Conservation (phyloP, 1,284 basidiomycete genomes). For the Moesziomyces aphidis region DNA sequence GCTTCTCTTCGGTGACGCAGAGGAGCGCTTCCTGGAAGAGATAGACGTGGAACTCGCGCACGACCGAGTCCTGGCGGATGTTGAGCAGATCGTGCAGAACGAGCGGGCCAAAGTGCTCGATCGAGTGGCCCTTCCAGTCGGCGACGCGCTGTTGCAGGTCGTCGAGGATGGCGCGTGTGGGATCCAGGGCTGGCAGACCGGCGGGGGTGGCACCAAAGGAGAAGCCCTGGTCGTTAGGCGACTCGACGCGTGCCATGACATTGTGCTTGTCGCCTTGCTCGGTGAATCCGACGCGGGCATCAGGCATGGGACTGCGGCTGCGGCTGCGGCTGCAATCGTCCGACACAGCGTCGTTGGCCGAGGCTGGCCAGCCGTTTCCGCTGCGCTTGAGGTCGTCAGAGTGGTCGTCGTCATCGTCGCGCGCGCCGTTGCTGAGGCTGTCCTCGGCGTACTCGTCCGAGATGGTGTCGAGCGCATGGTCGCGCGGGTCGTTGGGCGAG, state of each 20-base stretch:
- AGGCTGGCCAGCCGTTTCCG: constrained; percentile 18
- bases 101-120: constrained; percentile 82
- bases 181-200: constrained; percentile 62
- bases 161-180: constrained; percentile 81
- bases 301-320: constrained; percentile 27
- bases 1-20: constrained; percentile 93
- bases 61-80: constrained; percentile 85
- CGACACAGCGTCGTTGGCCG: not conserved
- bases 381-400: constrained; percentile 59
- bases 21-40: constrained; percentile 96
- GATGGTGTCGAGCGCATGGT: constrained; percentile 51
- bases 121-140: constrained; percentile 93
- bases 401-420: constrained; percentile 40
- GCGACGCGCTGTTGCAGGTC: constrained; percentile 87
- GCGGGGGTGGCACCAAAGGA: constrained; percentile 56
- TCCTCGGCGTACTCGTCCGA: constrained; percentile 38
- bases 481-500: constrained; percentile 70
- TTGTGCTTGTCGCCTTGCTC: constrained; percentile 39
- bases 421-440: constrained; percentile 7
- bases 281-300: constrained; percentile 24
- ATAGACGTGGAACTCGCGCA: constrained; percentile 92
- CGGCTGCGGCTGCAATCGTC: constrained; percentile 13
- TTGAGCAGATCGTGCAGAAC: constrained; percentile 90
- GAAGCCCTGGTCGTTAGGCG: constrained; percentile 45
- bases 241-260: constrained; percentile 22